A percentile compares a stretch with the other conserved stretches of the same genome.
phyloP scores from a whole-genome alignment of 192 early-diverging fungal genomes.

The Backusella macrospora region DNA sequence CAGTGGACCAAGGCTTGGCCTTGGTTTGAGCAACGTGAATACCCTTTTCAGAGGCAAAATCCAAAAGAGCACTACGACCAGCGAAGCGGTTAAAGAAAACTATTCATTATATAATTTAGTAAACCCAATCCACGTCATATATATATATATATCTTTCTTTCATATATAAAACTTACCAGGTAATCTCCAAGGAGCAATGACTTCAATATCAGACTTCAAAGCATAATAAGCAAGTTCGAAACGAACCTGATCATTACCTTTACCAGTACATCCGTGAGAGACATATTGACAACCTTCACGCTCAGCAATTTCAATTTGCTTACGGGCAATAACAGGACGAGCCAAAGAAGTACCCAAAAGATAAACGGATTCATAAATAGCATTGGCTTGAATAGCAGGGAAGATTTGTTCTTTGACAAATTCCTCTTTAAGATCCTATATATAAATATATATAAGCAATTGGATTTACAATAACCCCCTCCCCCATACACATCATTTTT shows the following conservation, averaged over 20 bases:
- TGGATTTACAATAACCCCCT: background rate
- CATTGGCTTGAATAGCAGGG: slow-evolving; percentile 93
- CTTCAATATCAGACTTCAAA: slow-evolving; percentile 89
- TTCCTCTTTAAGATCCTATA: slow-evolving; percentile 86
- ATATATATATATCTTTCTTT: no score
- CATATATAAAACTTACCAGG: slow-evolving; percentile 57
- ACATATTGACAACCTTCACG: slow-evolving; percentile 94
- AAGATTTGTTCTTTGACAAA: slow-evolving; percentile 93
- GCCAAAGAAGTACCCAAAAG: slow-evolving; percentile 98
- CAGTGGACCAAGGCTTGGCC: slow-evolving; percentile 98
- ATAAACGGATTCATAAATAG: slow-evolving; percentile 95
- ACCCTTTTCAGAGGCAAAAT: slow-evolving; percentile 85
- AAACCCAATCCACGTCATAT: background rate
- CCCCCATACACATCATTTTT: background rate
- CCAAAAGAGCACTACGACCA: slow-evolving; percentile 89
- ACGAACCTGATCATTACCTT: slow-evolving; percentile 99
- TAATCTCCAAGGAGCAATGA: slow-evolving; percentile 97
- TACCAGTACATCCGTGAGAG: slow-evolving; percentile 99
- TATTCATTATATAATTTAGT: slow-evolving; percentile 13
- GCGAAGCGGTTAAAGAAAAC: slow-evolving; percentile 96
- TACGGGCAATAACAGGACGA: slow-evolving; percentile 91
- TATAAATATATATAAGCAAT: no score
- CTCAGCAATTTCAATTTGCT: slow-evolving; percentile 90
- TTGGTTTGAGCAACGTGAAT: slow-evolving; percentile 96
- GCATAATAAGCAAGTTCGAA: slow-evolving; percentile 99